These are phyloP conservation scores for Rasamsonia emersonii DNA, from an alignment of 2,329 filamentous ascomycete genomes.

Conservation along the genomic window DNA sequence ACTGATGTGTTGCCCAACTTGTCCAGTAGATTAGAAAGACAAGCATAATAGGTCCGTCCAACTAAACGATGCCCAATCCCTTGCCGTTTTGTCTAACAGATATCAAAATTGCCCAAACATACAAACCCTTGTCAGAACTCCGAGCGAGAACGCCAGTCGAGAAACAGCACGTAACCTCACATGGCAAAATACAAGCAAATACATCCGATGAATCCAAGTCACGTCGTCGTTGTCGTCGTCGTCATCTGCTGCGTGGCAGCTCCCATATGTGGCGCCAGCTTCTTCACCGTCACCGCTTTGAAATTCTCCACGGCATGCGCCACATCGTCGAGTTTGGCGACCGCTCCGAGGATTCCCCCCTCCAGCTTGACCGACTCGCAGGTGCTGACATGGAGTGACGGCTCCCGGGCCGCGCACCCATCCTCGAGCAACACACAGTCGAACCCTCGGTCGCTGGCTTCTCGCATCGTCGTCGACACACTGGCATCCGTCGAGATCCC, in stretches of 20 bases:
- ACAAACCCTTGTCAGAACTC: too few species aligned
- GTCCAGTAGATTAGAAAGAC: too few species aligned
- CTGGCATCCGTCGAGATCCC: slow-evolving; percentile 51
- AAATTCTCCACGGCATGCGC: slow-evolving; percentile 35
- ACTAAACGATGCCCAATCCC: too few species aligned
- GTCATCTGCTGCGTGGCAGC: slow-evolving; percentile 1
- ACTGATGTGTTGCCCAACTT: too few species aligned
- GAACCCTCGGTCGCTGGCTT: slow-evolving; percentile 48
- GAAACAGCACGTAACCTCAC: too few species aligned
- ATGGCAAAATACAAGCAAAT: too few species aligned
- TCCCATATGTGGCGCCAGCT: slow-evolving; percentile 33
- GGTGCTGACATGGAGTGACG: slow-evolving; percentile 32
- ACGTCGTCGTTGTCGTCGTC: too few species aligned
- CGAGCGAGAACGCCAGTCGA: too few species aligned
- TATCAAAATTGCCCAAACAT: too few species aligned
- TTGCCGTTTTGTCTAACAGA: too few species aligned
- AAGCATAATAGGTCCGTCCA: too few species aligned
- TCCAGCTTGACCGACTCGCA: slow-evolving; percentile 40
- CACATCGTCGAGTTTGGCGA: slow-evolving; percentile 30
- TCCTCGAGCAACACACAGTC: slow-evolving; percentile 47
- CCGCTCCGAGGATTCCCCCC: slow-evolving; percentile 37
- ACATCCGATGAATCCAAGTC: too few species aligned
- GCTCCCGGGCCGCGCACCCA: slow-evolving; percentile 36
- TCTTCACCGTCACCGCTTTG: slow-evolving; percentile 33
- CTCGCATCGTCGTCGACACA: slow-evolving; percentile 47